A percentile compares a stretch with the other conserved stretches of the same genome.
Evolutionary conservation across 73 alveolate genomes (phyloP).

Genomic region (Tetrahymena borealis): DNA sequence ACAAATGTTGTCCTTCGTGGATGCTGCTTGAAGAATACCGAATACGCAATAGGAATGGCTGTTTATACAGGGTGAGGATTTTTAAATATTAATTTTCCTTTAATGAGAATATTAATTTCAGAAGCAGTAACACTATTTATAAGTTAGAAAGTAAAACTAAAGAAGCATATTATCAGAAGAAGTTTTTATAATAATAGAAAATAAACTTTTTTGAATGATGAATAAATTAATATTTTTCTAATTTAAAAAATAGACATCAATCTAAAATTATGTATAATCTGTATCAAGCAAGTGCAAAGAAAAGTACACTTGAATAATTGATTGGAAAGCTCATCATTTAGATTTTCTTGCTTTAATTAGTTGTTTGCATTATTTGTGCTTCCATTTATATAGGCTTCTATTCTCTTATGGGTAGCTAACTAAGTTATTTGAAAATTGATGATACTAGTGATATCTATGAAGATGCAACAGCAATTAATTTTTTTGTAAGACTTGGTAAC

Average conservation of each 20-base stretch:
- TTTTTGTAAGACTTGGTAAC: constrained; percentile 76
- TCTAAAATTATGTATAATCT: constrained; percentile 84
- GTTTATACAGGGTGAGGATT: constrained; percentile 72
- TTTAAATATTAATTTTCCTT: background rate
- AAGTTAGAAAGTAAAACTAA: too few relatives aligned
- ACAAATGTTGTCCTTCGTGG: constrained; percentile 84
- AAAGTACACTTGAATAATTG: constrained; percentile 15
- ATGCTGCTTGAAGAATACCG: constrained; percentile 76
- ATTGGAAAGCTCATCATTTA: constrained; percentile 14
- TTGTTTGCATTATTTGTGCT: constrained; percentile 27
- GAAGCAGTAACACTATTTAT: too few relatives aligned
- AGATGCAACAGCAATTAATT: constrained; percentile 6
- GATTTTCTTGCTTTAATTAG: constrained; percentile 5
- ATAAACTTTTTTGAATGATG: too few relatives aligned
- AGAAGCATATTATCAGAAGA: too few relatives aligned
- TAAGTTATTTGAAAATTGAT: background rate
- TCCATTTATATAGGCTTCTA: constrained; percentile 9
- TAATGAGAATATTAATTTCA: too few relatives aligned
- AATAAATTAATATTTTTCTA: background rate
- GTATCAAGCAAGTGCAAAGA: constrained; percentile 14
- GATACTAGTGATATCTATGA: background rate
- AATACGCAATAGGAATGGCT: constrained; percentile 69
- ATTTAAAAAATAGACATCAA: constrained; percentile 55
- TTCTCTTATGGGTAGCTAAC: background rate
- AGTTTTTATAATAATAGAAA: too few relatives aligned